Evolutionary conservation across 2,329 filamentous ascomycete genomes (phyloP).

Genomic region (Neofusicoccum parvum): DNA sequence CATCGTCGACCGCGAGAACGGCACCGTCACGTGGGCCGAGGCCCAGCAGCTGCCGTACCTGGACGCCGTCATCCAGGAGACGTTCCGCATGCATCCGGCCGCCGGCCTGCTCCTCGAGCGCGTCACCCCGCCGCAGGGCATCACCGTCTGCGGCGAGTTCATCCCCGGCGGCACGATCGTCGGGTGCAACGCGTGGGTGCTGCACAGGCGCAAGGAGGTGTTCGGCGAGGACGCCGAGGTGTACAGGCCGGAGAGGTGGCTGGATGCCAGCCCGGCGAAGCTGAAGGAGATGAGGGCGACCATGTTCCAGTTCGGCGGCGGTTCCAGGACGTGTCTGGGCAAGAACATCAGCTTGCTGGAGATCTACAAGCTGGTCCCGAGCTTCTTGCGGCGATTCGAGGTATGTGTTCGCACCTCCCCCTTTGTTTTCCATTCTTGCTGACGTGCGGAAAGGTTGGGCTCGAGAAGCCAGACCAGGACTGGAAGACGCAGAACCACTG

Average conservation of each 20-base stretch:
- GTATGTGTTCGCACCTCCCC: constrained; percentile 32
- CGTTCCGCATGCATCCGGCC: constrained; percentile 75
- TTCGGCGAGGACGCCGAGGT: constrained; percentile 68
- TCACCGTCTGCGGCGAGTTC: constrained; percentile 63
- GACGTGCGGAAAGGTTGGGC: constrained; percentile 36
- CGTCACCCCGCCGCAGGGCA: constrained; percentile 66
- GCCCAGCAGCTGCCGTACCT: constrained; percentile 72
- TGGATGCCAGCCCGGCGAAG: constrained; percentile 56
- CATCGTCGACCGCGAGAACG: constrained; percentile 48
- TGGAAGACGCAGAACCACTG: constrained; percentile 57
- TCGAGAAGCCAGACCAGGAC: constrained; percentile 42
- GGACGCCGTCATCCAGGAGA: constrained; percentile 76
- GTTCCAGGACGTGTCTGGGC: constrained; percentile 68
- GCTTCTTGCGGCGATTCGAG: constrained; percentile 67
- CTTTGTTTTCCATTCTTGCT: not conserved
- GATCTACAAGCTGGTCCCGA: constrained; percentile 55
- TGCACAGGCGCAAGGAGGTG: constrained; percentile 68
- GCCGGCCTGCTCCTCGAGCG: constrained; percentile 73
- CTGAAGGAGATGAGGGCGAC: constrained; percentile 67
- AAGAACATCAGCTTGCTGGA: constrained; percentile 54
- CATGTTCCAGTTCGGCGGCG: constrained; percentile 76
- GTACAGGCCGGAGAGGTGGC: constrained; percentile 71
- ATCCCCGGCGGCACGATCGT: constrained; percentile 73
- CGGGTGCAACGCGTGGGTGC: constrained; percentile 73
- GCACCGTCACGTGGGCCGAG: constrained; percentile 70